Evolutionary conservation across 768 basidiomycete genomes (phyloP).

Genomic region (Tephrocybe sp.): DNA sequence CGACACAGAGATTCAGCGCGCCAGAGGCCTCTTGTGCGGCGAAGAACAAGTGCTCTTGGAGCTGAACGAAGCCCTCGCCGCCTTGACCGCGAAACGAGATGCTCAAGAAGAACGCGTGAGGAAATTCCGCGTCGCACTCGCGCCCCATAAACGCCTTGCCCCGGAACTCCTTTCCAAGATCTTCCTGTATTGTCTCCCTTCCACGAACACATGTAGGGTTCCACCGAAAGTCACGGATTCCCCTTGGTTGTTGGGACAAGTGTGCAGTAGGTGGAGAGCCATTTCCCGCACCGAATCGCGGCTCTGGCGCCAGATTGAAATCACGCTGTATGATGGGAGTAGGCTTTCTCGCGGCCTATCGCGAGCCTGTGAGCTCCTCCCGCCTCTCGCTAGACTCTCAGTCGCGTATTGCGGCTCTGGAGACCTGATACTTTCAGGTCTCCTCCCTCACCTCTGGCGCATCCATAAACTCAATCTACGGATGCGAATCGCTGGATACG

Average conservation of each 20-base stretch:
- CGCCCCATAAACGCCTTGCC: conserved; percentile 14
- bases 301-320: conserved; percentile 4
- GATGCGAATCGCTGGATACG: background rate
- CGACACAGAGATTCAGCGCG: conserved; percentile 5
- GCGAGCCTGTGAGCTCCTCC: conserved; percentile 10
- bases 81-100: conserved; percentile 3
- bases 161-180: conserved; percentile 11
- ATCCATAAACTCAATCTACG: conserved; percentile 4
- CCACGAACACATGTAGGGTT: background rate
- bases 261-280: conserved; percentile 11
- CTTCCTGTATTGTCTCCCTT: conserved; percentile 8
- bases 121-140: conserved; percentile 7
- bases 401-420: background rate
- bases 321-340: background rate
- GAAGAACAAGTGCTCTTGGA: conserved; percentile 5
- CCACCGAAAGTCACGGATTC: background rate
- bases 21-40: background rate
- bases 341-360: background rate
- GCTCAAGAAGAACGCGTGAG: conserved; percentile 2
- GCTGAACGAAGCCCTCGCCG: background rate
- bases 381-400: background rate
- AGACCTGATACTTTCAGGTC: background rate
- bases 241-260: conserved; percentile 11
- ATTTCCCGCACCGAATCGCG: conserved; percentile 9
- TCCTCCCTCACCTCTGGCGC: conserved; percentile 10